phyloP scores from a whole-genome alignment of 108 stramenopile genomes.

The Thalassiosira profunda region DNA sequence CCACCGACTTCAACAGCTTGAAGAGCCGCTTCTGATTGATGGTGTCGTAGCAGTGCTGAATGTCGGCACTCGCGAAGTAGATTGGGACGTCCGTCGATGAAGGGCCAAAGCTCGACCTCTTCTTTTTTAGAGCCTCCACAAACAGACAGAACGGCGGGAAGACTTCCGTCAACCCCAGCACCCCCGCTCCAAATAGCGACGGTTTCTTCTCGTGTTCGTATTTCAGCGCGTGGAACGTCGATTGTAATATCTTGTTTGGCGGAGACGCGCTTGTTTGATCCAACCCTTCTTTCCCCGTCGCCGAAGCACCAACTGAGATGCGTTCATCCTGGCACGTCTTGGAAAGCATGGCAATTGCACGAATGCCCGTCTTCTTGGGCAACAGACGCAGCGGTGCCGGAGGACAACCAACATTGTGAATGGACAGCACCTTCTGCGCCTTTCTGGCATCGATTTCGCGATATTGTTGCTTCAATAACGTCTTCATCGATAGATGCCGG shows the following conservation, averaged over 20 bases:
- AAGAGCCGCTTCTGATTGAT: slow-evolving; percentile 76
- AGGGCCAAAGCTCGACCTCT: not conserved
- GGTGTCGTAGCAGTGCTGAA: slow-evolving; percentile 85
- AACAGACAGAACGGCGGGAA: slow-evolving; percentile 67
- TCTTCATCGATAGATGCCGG: slow-evolving; percentile 61
- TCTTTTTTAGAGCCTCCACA: slow-evolving; percentile 30
- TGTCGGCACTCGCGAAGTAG: slow-evolving; percentile 84
- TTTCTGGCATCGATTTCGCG: slow-evolving; percentile 35
- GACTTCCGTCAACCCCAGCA: slow-evolving; percentile 65
- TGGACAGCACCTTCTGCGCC: slow-evolving; percentile 25
- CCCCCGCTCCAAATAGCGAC: slow-evolving; percentile 64
- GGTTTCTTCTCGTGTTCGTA: slow-evolving; percentile 60
- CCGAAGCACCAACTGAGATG: not conserved
- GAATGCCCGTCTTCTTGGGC: slow-evolving; percentile 81
- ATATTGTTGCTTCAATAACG: slow-evolving; percentile 57
- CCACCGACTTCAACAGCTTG: slow-evolving; percentile 44
- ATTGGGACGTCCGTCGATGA: slow-evolving; percentile 24
- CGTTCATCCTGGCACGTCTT: slow-evolving; percentile 20
- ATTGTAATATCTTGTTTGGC: slow-evolving; percentile 66
- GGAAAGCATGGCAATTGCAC: slow-evolving; percentile 81
- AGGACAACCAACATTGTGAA: slow-evolving; percentile 70
- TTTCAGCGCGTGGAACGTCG: slow-evolving; percentile 68
- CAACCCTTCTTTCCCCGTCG: not conserved
- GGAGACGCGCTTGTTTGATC: slow-evolving; percentile 7
- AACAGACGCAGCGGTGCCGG: slow-evolving; percentile 65